Percentiles rank a stretch among this genome's conserved stretches.
Evolutionary conservation across 257 asterid species (phyloP).

Genomic region (Solanum appendiculatum): DNA sequence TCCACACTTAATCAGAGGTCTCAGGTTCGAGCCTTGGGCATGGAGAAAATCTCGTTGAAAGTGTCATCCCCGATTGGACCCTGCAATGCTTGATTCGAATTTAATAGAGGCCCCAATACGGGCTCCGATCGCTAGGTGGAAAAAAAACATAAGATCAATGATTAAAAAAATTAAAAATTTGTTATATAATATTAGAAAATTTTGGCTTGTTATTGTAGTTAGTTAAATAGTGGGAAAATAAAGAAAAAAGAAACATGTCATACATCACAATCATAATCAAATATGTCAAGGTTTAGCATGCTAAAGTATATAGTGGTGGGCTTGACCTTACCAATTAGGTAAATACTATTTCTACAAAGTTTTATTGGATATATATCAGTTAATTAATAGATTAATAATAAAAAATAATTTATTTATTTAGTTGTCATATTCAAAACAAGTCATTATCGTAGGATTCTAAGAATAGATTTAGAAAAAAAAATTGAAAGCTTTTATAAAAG

Average conservation of each 20-base stretch:
- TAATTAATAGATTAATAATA: background rate
- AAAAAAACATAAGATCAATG: background rate
- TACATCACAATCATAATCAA: background rate
- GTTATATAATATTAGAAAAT: background rate
- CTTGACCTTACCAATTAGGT: background rate
- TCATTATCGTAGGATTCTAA: background rate
- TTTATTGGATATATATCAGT: background rate
- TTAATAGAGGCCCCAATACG: too few relatives aligned
- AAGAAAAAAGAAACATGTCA: background rate
- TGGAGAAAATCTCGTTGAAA: too few relatives aligned
- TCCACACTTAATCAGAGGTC: too few relatives aligned
- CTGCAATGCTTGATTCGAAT: too few relatives aligned
- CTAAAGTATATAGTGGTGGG: background rate
- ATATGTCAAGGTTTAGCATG: background rate
- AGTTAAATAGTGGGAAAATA: background rate
- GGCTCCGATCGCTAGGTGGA: too few relatives aligned
- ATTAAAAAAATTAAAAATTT: background rate
- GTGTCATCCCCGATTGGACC: accelerated
- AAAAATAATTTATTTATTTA: background rate
- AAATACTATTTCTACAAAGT: background rate
- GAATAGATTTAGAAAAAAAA: background rate
- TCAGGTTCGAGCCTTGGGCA: accelerated
- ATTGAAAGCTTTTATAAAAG: background rate
- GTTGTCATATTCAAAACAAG: background rate
- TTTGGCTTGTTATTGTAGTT: background rate